Evolutionary conservation across 2,329 filamentous ascomycete genomes (phyloP).

Genomic region (Fusarium mundagurra): DNA sequence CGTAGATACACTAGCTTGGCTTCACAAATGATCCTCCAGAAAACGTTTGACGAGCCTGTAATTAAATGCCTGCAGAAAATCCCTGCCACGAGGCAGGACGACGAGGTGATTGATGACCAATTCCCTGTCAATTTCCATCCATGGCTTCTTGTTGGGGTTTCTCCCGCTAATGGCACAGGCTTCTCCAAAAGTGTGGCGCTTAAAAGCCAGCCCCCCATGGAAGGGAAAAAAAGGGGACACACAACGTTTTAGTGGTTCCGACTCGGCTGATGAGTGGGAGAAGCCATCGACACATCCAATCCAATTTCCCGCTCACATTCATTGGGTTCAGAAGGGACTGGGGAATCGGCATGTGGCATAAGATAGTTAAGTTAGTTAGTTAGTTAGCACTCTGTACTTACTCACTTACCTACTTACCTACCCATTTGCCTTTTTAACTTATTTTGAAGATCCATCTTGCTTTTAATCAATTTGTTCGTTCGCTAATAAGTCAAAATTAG

Average conservation of each 20-base stretch:
- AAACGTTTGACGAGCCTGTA: conserved; percentile 14
- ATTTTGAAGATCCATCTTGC: conserved; percentile 2
- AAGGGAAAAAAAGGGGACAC: conserved; percentile 35
- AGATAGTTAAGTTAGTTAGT: too few species aligned
- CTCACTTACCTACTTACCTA: neutral
- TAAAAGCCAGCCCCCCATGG: conserved; percentile 9
- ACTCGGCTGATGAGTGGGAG: conserved; percentile 37
- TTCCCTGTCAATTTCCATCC: conserved; percentile 4
- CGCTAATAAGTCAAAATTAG: neutral
- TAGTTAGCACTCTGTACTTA: neutral
- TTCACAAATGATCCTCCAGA: conserved; percentile 1
- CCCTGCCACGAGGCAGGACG: conserved; percentile 8
- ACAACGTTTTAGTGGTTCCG: conserved; percentile 36
- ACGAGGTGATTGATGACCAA: conserved; percentile 20
- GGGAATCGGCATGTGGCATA: conserved; percentile 28
- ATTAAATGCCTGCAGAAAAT: conserved; percentile 24
- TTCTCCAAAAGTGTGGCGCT: conserved; percentile 34
- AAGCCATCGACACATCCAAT: conserved; percentile 43
- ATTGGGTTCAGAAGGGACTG: conserved; percentile 33
- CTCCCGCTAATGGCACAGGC: neutral
- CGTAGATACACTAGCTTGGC: neutral
- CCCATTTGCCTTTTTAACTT: neutral
- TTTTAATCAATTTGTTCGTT: conserved; percentile 6
- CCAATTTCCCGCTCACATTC: conserved; percentile 42
- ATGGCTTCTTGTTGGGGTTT: conserved; percentile 10